phyloP scores from a whole-genome alignment of 2,329 filamentous ascomycete genomes.

The Bipolaris oryzae region DNA sequence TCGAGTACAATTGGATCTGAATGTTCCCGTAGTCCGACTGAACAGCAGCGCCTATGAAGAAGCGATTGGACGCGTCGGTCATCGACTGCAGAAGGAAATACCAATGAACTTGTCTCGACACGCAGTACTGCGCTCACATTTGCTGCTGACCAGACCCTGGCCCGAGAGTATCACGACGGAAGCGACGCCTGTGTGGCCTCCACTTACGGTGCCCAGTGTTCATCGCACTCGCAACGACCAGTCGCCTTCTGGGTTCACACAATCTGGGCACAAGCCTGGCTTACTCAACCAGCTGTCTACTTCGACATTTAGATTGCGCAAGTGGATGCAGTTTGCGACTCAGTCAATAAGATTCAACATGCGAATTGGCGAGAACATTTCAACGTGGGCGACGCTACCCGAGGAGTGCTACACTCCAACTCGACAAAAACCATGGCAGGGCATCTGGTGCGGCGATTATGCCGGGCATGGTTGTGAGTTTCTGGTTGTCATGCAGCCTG shows the following conservation, averaged over 20 bases:
- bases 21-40: conserved; percentile 67
- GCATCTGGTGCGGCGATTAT: conserved; percentile 93
- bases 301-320: conserved; percentile 73
- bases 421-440: conserved; percentile 77
- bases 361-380: conserved; percentile 59
- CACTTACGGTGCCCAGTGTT: conserved; percentile 68
- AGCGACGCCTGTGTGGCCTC: conserved; percentile 70
- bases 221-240: conserved; percentile 61
- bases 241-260: conserved; percentile 52
- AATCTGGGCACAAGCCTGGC: conserved; percentile 57
- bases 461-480: conserved; percentile 89
- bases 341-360: conserved; percentile 41
- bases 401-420: conserved; percentile 81
- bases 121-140: conserved; percentile 64
- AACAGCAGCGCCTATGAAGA: conserved; percentile 38
- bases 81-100: conserved; percentile 59
- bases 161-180: conserved; percentile 51
- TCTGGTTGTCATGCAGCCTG: conserved; percentile 77
- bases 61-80: conserved; percentile 26
- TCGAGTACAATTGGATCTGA: conserved; percentile 71
- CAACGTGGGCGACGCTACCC: conserved; percentile 75
- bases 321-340: conserved; percentile 72
- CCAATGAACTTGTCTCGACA: conserved; percentile 52
- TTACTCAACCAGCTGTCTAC: conserved; percentile 67
- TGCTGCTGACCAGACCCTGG: conserved; percentile 67